A percentile compares a stretch with the other conserved stretches of the same genome.
These are phyloP conservation scores for Lepiota venenata DNA, from an alignment of 768 basidiomycete genomes.

Conservation along the genomic window DNA sequence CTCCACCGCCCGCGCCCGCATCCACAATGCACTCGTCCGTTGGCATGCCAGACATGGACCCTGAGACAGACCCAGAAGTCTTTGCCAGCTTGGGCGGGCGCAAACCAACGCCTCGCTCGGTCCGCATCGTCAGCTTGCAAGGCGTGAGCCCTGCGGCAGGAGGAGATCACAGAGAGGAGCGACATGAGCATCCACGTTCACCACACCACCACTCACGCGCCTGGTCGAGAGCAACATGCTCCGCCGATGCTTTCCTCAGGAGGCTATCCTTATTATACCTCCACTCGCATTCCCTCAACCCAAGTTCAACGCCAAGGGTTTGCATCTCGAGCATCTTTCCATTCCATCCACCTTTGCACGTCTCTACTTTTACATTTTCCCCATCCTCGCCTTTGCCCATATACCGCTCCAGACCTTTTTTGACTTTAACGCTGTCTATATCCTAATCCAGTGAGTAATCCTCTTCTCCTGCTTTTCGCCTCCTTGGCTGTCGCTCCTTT, in stretches of 20 bases:
- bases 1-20: conserved; percentile 71
- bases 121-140: conserved; percentile 75
- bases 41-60: conserved; percentile 29
- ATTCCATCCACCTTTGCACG: conserved; percentile 53
- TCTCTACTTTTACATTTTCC: conserved; percentile 66
- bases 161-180: conserved; percentile 17
- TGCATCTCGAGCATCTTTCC: conserved; percentile 67
- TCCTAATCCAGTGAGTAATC: conserved; percentile 72
- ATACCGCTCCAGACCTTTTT: conserved; percentile 78
- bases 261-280: conserved; percentile 9
- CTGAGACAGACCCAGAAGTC: conserved; percentile 13
- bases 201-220: conserved; percentile 33
- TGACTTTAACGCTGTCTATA: conserved; percentile 86
- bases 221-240: conserved; percentile 58
- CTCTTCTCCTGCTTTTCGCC: conserved; percentile 14
- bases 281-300: conserved; percentile 46
- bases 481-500: conserved; percentile 3
- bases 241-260: conserved; percentile 30
- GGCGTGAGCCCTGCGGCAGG: conserved; percentile 33
- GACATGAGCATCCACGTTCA: conserved; percentile 29
- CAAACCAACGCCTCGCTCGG: conserved; percentile 75
- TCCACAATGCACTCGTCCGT: conserved; percentile 64
- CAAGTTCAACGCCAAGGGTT: conserved; percentile 60
- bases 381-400: conserved; percentile 69
- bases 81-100: conserved; percentile 49